phyloP scores from a whole-genome alignment of 2,329 filamentous ascomycete species.

The Drechslerella coelobrocha region DNA sequence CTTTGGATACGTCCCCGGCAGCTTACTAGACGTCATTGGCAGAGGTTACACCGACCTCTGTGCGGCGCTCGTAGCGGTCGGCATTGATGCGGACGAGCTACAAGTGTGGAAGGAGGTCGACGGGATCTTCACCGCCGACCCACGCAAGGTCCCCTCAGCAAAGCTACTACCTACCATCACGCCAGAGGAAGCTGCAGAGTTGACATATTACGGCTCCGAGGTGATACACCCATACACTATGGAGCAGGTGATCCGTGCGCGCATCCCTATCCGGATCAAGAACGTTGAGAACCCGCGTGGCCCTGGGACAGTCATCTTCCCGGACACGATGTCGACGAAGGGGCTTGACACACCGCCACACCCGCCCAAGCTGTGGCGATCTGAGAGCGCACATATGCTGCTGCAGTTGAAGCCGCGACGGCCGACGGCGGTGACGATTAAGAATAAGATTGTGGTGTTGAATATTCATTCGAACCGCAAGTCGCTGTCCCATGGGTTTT shows the following conservation, averaged over 20 bases:
- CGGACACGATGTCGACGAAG: conserved; percentile 68
- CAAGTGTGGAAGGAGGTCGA: conserved; percentile 99
- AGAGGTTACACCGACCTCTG: conserved; percentile 97
- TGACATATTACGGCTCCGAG: conserved; percentile 93
- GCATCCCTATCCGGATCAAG: conserved; percentile 87
- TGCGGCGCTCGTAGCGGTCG: conserved; percentile 88
- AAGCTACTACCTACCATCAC: conserved; percentile 86
- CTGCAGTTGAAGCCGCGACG: conserved; percentile 66
- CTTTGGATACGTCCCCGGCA: conserved; percentile 91
- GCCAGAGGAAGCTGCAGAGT: conserved; percentile 89
- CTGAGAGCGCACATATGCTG: conserved; percentile 38
- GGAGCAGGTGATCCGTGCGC: conserved; percentile 89
- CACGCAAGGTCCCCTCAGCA: conserved; percentile 90
- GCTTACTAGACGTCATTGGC: conserved; percentile 87
- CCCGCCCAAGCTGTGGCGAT: conserved; percentile 53
- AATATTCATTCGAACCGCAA: conserved; percentile 98
- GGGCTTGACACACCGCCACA: conserved; percentile 60
- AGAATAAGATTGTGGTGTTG: conserved; percentile 93
- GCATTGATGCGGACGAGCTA: conserved; percentile 82
- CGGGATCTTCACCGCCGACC: conserved; percentile 85
- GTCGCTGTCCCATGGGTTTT: conserved; percentile 93
- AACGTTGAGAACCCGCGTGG: conserved; percentile 87
- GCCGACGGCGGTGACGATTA: conserved; percentile 92
- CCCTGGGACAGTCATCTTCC: conserved; percentile 80
- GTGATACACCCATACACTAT: conserved; percentile 99